phyloP scores from a whole-genome alignment of 1,284 basidiomycete genomes.

The Irpex sp. region DNA sequence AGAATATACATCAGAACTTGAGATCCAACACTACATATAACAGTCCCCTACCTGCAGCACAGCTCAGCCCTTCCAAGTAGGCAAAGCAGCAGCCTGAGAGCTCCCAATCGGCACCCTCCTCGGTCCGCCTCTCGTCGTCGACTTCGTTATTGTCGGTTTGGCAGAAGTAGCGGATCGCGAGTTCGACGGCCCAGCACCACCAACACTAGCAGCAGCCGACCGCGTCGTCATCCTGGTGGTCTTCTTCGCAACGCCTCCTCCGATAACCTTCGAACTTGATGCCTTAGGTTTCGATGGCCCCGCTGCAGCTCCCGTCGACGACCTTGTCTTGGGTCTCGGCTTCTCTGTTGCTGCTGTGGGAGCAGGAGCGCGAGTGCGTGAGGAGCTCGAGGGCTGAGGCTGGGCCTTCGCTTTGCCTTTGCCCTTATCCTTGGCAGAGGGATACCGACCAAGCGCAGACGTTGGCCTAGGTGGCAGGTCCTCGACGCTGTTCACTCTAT shows the following conservation, averaged over 20 bases:
- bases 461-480: not conserved
- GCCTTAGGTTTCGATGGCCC: not conserved
- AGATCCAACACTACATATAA: not conserved
- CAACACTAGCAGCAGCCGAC: not conserved
- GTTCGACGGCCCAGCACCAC: not conserved
- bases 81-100: slow-evolving; percentile 46
- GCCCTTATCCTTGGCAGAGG: slow-evolving; percentile 2
- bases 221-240: not conserved
- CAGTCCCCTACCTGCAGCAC: too few relatives aligned
- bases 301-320: not conserved
- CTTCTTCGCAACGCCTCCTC: slow-evolving; percentile 3
- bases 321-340: not conserved
- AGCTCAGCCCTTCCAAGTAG: slow-evolving; percentile 30
- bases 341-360: not conserved
- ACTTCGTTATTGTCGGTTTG: too few relatives aligned
- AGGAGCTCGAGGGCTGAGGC: not conserved
- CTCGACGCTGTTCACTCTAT: not conserved
- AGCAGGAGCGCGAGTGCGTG: not conserved
- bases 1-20: not conserved
- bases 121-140: slow-evolving; percentile 35
- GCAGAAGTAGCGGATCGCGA: not conserved
- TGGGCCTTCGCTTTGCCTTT: slow-evolving; percentile 7
- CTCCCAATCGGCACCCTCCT: slow-evolving; percentile 57
- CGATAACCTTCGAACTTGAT: not conserved
- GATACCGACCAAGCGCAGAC: not conserved